Evolutionary conservation across 2,329 filamentous ascomycete genomes (phyloP).

Genomic region (Colletotrichum phormii): DNA sequence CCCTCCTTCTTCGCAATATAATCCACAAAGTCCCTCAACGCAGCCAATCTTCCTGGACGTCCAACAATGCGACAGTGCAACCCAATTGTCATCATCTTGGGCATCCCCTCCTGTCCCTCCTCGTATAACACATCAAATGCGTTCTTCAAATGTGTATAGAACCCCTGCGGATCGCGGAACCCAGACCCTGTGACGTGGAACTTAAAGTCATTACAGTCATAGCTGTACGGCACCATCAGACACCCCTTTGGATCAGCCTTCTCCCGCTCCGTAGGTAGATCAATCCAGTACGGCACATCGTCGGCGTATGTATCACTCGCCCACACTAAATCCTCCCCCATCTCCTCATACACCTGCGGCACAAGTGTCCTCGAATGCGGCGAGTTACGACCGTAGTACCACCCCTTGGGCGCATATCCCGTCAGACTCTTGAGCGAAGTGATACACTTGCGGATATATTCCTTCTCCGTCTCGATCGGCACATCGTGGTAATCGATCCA

Average conservation of each 20-base stretch:
- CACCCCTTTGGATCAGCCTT: constrained; percentile 56
- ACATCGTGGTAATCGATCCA: constrained; percentile 64
- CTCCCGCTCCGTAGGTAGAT: constrained; percentile 60
- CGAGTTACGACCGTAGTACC: constrained; percentile 60
- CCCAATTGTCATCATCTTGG: constrained; percentile 69
- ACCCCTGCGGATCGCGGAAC: constrained; percentile 57
- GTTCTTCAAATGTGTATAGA: constrained; percentile 59
- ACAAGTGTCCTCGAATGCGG: constrained; percentile 59
- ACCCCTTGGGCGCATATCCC: constrained; percentile 59
- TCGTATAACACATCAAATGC: constrained; percentile 66
- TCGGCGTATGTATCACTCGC: constrained; percentile 64
- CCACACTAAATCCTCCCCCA: constrained; percentile 62
- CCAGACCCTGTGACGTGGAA: constrained; percentile 52
- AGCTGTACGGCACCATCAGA: constrained; percentile 65
- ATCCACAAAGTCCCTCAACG: constrained; percentile 63
- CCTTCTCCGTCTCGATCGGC: constrained; percentile 57
- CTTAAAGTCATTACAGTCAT: constrained; percentile 67
- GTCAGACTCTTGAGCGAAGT: constrained; percentile 53
- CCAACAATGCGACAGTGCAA: constrained; percentile 65
- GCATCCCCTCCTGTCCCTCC: constrained; percentile 58
- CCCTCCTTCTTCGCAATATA: constrained; percentile 63
- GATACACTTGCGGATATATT: constrained; percentile 58
- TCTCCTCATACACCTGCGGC: constrained; percentile 62
- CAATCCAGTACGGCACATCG: constrained; percentile 67
- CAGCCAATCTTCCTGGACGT: constrained; percentile 62